Evolutionary conservation across 805 yeast genomes (phyloP), one percentile per base, ranked within the genome.

Genomic region (Wickerhamomyces alni): DNA sequence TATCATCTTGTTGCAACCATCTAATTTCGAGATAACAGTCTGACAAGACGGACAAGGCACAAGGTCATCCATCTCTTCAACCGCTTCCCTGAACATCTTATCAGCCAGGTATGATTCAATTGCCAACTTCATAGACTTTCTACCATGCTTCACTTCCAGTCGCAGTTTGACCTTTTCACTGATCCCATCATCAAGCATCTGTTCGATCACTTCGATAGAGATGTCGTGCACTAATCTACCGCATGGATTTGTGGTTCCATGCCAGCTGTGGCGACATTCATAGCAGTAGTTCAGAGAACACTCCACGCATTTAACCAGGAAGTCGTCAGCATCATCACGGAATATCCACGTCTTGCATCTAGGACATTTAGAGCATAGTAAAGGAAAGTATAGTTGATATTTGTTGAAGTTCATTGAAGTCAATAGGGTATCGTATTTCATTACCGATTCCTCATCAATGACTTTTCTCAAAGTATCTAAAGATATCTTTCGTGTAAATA

Each of bases 1-100:
- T 29, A 63, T 65, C 80, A 80, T 77, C 49, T 75, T 77, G 50
- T 78, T 79, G 54, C 85, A 80, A 5, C 85, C 87, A 46, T 77
- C 83, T 18, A 69, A 60, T 41, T 75, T 67, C 42, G 76, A 75
- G 6, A 76, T 69, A 7, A 69, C 69, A 2, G 69, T 50, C 13
- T 57, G 54, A 50, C 85, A 80, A 4, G 57, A 54, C 0, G 86
- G 85, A 45, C 85, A 80, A 38, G 64, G 55, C 17, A 63, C 66
- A 38, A 73, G 57, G 24, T 67, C 69, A 2, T 62, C 63, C n/a
- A 64, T 67, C 9, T 66, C 64, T 11, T 46, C 49, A 10, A 78
- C 53, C 37, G 75, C 58, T 27, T 66, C 62, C 30, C 69, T 64
- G 47, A 79, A 68, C 19, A 72, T 45, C 41, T 58, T 53, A 36